Evolutionary conservation across 2,329 filamentous ascomycete species (phyloP).

Genomic region (Phialophora tarda): DNA sequence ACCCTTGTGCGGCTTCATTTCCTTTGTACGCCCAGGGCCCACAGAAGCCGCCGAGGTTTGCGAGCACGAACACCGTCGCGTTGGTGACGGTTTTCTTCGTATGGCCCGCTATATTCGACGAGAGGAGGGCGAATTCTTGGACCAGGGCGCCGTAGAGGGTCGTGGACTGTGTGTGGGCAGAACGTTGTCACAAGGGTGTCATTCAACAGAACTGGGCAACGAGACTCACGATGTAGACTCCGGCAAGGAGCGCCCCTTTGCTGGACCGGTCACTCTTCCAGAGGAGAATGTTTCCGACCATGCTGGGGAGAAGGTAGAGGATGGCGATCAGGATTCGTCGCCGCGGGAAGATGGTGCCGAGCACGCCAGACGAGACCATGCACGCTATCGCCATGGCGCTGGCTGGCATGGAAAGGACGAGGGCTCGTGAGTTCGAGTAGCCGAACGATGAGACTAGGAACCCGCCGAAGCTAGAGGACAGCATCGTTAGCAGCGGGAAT

Average conservation of each 20-base stretch:
- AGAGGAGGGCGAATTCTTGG: constrained; percentile 25
- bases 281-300: constrained; percentile 20
- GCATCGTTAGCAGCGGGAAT: background rate
- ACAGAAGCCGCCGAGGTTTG: constrained; percentile 20
- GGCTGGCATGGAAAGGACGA: constrained; percentile 20
- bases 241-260: constrained; percentile 20
- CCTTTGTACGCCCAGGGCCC: constrained; percentile 70
- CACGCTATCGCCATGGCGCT: constrained; percentile 18
- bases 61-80: constrained; percentile 20
- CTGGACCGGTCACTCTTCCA: constrained; percentile 24
- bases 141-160: constrained; percentile 22
- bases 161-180: constrained; percentile 7
- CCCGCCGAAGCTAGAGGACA: constrained; percentile 11
- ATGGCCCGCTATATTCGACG: constrained; percentile 21
- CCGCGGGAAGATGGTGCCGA: constrained; percentile 17
- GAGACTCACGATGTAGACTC: constrained; percentile 20
- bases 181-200: background rate
- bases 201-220: background rate
- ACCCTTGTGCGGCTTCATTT: constrained; percentile 63
- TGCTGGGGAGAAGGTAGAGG: constrained; percentile 20
- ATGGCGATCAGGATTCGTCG: constrained; percentile 21
- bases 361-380: constrained; percentile 18
- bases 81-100: constrained; percentile 27
- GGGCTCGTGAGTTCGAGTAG: constrained; percentile 20
- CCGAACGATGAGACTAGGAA: constrained; percentile 21